Evolutionary conservation across 176 grass and related monocot species (phyloP), one percentile per base, ranked within the genome.

Genomic region (Coix lacrymajobi): DNA sequence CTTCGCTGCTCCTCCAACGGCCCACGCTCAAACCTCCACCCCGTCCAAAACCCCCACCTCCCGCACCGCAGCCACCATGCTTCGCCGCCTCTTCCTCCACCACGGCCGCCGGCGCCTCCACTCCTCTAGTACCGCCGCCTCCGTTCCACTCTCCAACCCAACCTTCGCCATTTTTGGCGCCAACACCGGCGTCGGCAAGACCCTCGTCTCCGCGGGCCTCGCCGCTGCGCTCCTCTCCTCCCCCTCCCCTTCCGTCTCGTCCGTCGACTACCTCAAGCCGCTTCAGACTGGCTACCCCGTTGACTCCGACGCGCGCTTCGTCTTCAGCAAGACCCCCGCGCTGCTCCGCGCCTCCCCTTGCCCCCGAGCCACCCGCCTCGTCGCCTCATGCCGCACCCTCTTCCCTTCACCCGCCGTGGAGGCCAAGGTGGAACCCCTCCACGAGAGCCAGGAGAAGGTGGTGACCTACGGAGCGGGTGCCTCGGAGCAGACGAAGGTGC

Each of bases 131-230:
- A 11, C 30, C 30, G 9, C 73, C 39, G 39, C 41, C 57, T 29
- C 49, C 7, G 37, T 79, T 19, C 79, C 81, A 61, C 90, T 95
- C 39, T 80, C 84, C 44, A 74, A 80, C 22, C 96, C 96, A 54
- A 74, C 79, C 75, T 93, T 95, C 72, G 64, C 87, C 54, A 31
- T 98, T 7, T 98, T 88, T 84, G 96, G 96, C 46, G 85, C 92
- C 76, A 98, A 98, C 87, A 98, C 96, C 3, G 96, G 86, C 81
- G 90, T 98, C 39, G 96, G 96, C 78, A 98, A 98, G 81, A 98
- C 96, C 44, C 84, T 95, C 60, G 90, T 95, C 52, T 98, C 90
- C 70, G 81, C 92, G 30, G 96, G 96, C 14, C 90, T 98, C 56
- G 89, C 85, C 61, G 85, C 88, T 33, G 84, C 92, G 31, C 73